Base-by-base conservation (phyloP, 208 protist genomes). In the Trypanosoma conorhini region DNA sequence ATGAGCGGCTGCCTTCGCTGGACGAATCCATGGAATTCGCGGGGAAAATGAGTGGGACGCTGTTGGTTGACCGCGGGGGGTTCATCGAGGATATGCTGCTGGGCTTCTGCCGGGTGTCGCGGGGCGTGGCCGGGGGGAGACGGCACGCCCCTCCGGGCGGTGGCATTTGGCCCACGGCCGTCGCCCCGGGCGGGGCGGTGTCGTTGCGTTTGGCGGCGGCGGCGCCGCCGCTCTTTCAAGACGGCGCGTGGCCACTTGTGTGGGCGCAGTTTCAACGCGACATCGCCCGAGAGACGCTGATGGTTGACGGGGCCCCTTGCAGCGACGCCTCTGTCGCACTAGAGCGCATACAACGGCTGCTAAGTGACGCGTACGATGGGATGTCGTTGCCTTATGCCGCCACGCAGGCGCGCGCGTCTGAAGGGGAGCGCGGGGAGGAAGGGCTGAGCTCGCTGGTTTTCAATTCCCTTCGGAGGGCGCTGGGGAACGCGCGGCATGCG, bases 181-280 rank as follows among this genome's bases (percentile, higher is more conserved):
- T 64, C 28, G 22, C 24, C 48, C 24, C 63, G 15, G 40, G 0
- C 50, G 48, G 31, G 0, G 1, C 21, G 15, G n/a, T 9, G 1
- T 21, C 31, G 3, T 62, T 17, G 15, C 44, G 8, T 7, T 8
- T n/a, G n/a, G n/a, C n/a, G n/a, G n/a, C n/a, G n/a, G n/a, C 40
- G 31, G 51, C 46, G 26, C 59, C 72, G 52, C 12, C 31, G 26
- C 22, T 42, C 22, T 71, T 77, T 56, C 28, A 59, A 22, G 5
- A 46, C 4, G 65, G 51, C 26, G 44, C 50, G 13, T 77, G 72
- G 72, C 55, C 56, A 5, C 26, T 46, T 38, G 72, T 77, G 15
- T 77, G 72, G 72, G 50, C 30, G n/a, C 72, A 77, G 51, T 77
- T 77, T 62, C 59, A 55, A 31, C 72, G 72, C 13, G 72, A 77